Evolutionary conservation across 2,329 filamentous ascomycete species (phyloP), one percentile per base, ranked within the genome.

Genomic region (Alternaria viburni): DNA sequence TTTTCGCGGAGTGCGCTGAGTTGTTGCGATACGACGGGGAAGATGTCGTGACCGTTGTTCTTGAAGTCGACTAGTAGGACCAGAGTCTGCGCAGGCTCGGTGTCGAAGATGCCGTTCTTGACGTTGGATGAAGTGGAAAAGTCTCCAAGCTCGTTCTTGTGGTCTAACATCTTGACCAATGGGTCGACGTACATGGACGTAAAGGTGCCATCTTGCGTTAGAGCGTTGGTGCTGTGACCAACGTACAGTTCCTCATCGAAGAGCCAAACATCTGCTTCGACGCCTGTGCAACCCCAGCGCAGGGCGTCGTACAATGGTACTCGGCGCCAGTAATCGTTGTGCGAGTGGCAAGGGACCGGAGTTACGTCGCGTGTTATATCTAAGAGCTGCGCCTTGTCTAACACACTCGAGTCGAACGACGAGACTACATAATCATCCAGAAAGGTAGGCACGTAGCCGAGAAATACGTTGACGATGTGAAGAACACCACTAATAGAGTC

Each of bases 261-360:
- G 8, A 85, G 80, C 85, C 86, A 88, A 30, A 88, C 83, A 63
- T 88, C 86, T 3, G 86, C 86, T 77, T 88, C 86, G 17, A 88
- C 84, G 30, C 86, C 81, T 12, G 83, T 82, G 70, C 86, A 88
- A 46, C 86, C 86, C 23, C 81, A 85, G 60, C 82, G 78, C 0
- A 88, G 77, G 11, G 86, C 86, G n/a, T 85, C 85, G 70, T 82
- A 87, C 0, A 88, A 79, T 1, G 86, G 86, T 0, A 86, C 80
- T 3, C 78, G 79, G 9, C 85, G 84, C 85, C 85, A 87, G 74
- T 88, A 88, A 72, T 88, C 86, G 69, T 88, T 88, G 69, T 88
- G 86, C 4, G 85, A 87, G 68, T 88, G 86, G 62, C 85, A 87
- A 30, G 78, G 80, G 12, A 85, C 81, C 0, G 86, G 85, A 2